phyloP scores from a whole-genome alignment of 805 yeast species.

The Metschnikowia dekortorum region DNA sequence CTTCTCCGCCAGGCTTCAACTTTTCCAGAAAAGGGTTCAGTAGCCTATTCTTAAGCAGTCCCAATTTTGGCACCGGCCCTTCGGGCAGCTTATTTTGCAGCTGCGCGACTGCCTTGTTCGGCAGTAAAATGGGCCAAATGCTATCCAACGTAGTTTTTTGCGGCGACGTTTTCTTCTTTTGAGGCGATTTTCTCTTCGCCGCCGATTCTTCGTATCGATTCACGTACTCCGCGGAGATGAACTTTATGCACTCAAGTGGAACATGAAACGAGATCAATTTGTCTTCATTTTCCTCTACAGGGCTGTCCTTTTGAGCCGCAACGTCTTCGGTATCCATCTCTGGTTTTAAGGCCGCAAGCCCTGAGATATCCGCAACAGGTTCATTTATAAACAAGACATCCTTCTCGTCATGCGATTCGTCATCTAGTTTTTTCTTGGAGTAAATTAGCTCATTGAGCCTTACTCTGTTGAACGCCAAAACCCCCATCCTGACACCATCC shows the following conservation, averaged over 20 bases:
- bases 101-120: neutral
- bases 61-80: neutral
- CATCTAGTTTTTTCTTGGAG: neutral
- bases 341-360: neutral
- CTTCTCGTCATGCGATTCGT: neutral
- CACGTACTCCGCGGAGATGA: constrained; percentile 15
- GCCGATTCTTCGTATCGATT: constrained; percentile 7
- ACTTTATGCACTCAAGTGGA: constrained; percentile 18
- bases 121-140: constrained; percentile 13
- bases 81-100: neutral
- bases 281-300: constrained; percentile 7
- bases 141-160: constrained; percentile 28
- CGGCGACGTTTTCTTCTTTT: constrained; percentile 14
- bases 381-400: neutral
- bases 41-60: neutral
- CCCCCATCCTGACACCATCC: constrained; percentile 11
- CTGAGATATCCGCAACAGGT: neutral
- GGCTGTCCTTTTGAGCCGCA: neutral
- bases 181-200: constrained; percentile 12
- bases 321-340: neutral
- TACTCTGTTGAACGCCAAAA: constrained; percentile 13
- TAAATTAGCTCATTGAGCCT: constrained; percentile 15
- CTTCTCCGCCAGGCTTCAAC: neutral
- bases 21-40: neutral
- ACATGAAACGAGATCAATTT: constrained; percentile 8